Evolutionary conservation across 116 monocot species (phyloP).

Genomic region (Thalassia testudinum): DNA sequence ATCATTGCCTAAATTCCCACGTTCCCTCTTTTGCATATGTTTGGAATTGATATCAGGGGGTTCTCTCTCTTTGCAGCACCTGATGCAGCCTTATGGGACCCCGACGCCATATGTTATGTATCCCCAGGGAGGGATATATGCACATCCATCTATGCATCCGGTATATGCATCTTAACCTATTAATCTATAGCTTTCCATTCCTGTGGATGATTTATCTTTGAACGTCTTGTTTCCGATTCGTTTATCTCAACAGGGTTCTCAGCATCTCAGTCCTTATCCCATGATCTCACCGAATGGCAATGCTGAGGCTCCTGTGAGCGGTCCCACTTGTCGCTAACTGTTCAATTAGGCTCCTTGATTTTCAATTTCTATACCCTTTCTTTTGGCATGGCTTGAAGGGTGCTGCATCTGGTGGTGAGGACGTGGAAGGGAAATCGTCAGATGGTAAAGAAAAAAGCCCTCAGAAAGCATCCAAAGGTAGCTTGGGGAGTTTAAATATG

Average conservation of each 20-base stretch:
- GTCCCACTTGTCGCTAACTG: background rate
- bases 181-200: no score
- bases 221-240: constrained; percentile 1
- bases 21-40: no score
- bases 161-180: constrained; percentile 15
- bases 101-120: constrained; percentile 89
- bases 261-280: constrained; percentile 65
- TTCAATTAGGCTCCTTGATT: background rate
- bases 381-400: constrained; percentile 25
- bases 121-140: constrained; percentile 76
- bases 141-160: constrained; percentile 83
- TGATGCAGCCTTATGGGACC: constrained; percentile 91
- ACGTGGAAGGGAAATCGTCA: constrained; percentile 54
- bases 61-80: constrained; percentile 28
- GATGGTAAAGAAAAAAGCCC: constrained; percentile 67
- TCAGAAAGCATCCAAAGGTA: constrained; percentile 64
- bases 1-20: no score
- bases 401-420: constrained; percentile 28
- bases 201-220: no score
- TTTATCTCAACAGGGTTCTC: constrained; percentile 35
- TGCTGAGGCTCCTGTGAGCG: constrained; percentile 73
- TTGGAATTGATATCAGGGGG: no score
- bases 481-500: constrained; percentile 82
- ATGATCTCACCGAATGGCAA: constrained; percentile 60
- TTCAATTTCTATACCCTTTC: background rate